A percentile compares a stretch with the other conserved stretches of the same genome.
Conservation (phyloP, 1,284 basidiomycete species). For the Leccinum solheimii region DNA sequence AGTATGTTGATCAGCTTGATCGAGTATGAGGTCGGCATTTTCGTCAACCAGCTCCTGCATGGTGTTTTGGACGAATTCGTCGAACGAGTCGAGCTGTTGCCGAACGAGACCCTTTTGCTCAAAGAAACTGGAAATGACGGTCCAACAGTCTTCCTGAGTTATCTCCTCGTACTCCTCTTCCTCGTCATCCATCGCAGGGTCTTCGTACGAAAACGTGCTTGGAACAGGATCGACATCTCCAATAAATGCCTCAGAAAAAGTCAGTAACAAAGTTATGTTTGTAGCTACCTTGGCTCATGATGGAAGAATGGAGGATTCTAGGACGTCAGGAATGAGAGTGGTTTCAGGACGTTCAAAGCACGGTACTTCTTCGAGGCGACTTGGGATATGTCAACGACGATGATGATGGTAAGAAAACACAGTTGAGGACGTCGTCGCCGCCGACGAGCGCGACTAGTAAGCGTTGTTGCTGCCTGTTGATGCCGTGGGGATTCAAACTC, state of each 20-base stretch:
- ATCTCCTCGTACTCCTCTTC: constrained; percentile 75
- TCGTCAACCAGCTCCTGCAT: constrained; percentile 99
- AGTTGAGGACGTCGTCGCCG: constrained; percentile 18
- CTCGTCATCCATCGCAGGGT: constrained; percentile 58
- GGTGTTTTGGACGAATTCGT: constrained; percentile 99
- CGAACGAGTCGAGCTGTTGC: constrained; percentile 97
- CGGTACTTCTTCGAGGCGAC: neutral
- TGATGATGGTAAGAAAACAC: constrained; percentile 16
- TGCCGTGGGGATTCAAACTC: constrained; percentile 13
- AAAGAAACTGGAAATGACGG: constrained; percentile 95
- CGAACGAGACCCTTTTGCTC: constrained; percentile 96
- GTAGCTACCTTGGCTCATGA: constrained; percentile 47
- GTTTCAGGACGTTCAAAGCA: neutral
- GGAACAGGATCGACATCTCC: constrained; percentile 50
- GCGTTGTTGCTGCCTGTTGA: constrained; percentile 31
- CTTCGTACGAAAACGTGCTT: constrained; percentile 57
- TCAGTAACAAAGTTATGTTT: constrained; percentile 22
- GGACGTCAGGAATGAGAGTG: constrained; percentile 1
- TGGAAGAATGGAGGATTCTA: neutral
- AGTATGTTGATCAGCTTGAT: constrained; percentile 95
- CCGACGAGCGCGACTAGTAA: constrained; percentile 26
- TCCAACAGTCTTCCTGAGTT: constrained; percentile 95
- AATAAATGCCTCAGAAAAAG: constrained; percentile 30
- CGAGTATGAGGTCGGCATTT: constrained; percentile 89
- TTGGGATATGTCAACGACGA: neutral